A percentile compares a stretch with the other conserved stretches of the same genome.
These are phyloP conservation scores for Mortierella sp. DNA, from an alignment of 371 early-diverging fungal species.

Conservation along the genomic window DNA sequence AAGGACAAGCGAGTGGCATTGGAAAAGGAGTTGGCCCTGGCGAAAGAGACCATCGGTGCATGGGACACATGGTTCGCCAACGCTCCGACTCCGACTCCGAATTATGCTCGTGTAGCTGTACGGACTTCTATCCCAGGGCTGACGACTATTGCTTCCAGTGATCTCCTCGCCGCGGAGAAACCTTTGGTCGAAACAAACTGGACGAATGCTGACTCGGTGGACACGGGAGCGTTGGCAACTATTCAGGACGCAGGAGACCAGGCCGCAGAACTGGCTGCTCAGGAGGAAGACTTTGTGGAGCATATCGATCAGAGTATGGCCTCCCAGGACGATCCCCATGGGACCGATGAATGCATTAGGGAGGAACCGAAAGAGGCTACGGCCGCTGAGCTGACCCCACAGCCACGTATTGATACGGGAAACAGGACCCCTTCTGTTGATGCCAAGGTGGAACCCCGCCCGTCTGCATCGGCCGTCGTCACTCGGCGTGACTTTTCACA, in stretches of 20 bases:
- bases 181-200: not conserved
- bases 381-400: not conserved
- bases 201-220: too few species aligned
- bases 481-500: not conserved
- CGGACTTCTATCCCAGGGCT: not conserved
- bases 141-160: not conserved
- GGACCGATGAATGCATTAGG: not conserved
- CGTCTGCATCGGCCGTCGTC: not conserved
- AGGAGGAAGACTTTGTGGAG: constrained; percentile 3
- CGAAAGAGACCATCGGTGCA: constrained; percentile 8
- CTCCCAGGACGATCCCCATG: not conserved
- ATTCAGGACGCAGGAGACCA: constrained; percentile 1
- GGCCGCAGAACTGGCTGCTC: not conserved
- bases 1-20: not conserved
- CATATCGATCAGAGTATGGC: not conserved
- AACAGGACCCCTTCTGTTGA: not conserved
- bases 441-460: not conserved
- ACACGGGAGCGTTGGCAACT: not conserved
- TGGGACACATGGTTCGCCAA: constrained; percentile 16
- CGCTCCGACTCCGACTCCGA: not conserved
- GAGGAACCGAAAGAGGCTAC: not conserved
- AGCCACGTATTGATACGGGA: not conserved
- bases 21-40: constrained; percentile 14
- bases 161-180: not conserved
- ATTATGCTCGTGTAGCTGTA: not conserved